A percentile compares a stretch with the other conserved stretches of the same genome.
These are phyloP conservation scores for Urochloa ruziziensis DNA, from an alignment of 176 grass and related monocot genomes.

Conservation along the genomic window DNA sequence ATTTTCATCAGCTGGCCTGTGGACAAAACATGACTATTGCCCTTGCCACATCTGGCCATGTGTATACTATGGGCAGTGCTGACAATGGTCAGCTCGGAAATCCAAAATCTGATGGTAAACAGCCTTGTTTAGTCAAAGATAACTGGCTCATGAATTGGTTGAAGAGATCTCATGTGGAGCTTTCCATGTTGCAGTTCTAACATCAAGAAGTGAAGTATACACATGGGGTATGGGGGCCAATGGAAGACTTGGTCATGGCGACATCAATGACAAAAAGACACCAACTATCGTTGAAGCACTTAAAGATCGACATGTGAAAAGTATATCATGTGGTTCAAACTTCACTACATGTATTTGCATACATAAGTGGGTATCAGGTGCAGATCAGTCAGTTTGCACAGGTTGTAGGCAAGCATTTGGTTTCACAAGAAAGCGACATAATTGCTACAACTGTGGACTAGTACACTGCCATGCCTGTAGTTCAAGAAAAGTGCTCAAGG, in stretches of 20 bases:
- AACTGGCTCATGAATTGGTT: conserved; percentile 54
- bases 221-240: conserved; percentile 97
- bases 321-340: conserved; percentile 94
- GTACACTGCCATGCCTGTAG: conserved; percentile 98
- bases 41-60: conserved; percentile 79
- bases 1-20: conserved; percentile 90
- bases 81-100: conserved; percentile 83
- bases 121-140: conserved; percentile 70
- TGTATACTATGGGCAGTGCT: conserved; percentile 89
- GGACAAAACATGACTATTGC: conserved; percentile 79
- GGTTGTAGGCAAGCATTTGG: conserved; percentile 97
- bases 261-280: conserved; percentile 61
- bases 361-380: conserved; percentile 94
- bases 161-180: conserved; percentile 83
- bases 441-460: conserved; percentile 66
- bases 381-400: conserved; percentile 82
- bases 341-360: conserved; percentile 99
- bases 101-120: conserved; percentile 66
- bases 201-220: conserved; percentile 85
- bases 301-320: conserved; percentile 89
- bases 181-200: conserved; percentile 64
- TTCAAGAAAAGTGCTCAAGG: conserved; percentile 86
- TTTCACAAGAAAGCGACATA: conserved; percentile 94
- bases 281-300: conserved; percentile 80
- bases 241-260: conserved; percentile 88